Base-by-base conservation (phyloP, 1,139 yeast species). In the Pichia cactophila region DNA sequence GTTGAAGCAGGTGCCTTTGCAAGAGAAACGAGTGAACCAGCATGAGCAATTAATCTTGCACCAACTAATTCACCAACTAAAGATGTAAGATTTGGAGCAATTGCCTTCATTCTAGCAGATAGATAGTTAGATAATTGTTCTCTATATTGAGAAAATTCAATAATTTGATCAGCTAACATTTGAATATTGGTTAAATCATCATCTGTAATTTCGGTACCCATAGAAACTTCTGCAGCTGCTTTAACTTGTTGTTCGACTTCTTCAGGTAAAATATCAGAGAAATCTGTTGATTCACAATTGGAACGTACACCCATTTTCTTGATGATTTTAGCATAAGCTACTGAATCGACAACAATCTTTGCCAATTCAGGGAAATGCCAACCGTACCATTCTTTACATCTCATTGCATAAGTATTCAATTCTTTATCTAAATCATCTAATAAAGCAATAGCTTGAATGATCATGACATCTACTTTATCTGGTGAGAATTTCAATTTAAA, bases 341-440 rank as follows among this genome's bases (percentile, higher is more conserved):
- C 94, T 59, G 96, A 90, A 71, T 92, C 98, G 61, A 87, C 82
- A 60, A 90, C 89, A 67, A 92, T 88, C 78, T 92, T 92, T 65
- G 96, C 96, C 80, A 92, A 80, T 73, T 92, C 99, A 42, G 99
- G 99, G 82, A 92, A 94, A 70, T 92, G 99, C 99, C 99, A 92
- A 58, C 98, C 97, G 73, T 94, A 92, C 99, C 99, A 92, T 75
- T 92, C 99, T 75, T 90, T 90, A 68, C 82, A 80, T 75, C 99
- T 83, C 99, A 92, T 92, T 59, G 97, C 92, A 65, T 87, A 92
- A 47, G 97, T 94, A 75, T 92, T 92, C 64, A 92, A 79, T 69
- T 94, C 98, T 74, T 92, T 92, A 74, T 92, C 98, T 65, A 92
- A 80, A 68, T 94, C 96, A 65, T 92, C 99, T 65, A 92, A 78